phyloP scores from a whole-genome alignment of 805 yeast genomes.

The Brettanomyces nanus region DNA sequence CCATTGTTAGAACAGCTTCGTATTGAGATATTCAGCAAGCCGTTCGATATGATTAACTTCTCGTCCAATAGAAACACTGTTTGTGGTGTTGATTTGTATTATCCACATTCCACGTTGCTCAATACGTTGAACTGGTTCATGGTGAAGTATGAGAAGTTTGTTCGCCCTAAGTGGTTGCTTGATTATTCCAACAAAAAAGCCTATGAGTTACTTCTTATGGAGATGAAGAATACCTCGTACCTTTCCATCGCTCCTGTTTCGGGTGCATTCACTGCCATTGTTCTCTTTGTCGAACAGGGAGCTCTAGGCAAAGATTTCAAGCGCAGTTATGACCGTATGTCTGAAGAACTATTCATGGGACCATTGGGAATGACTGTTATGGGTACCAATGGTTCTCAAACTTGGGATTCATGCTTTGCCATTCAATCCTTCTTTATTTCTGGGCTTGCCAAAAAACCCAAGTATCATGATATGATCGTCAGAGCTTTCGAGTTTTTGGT shows the following conservation, averaged over 20 bases:
- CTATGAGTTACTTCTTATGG: conserved; percentile 63
- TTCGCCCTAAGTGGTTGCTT: conserved; percentile 70
- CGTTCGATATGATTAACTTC: conserved; percentile 64
- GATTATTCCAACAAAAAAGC: conserved; percentile 42
- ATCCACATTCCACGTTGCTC: conserved; percentile 75
- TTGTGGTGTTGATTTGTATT: conserved; percentile 87
- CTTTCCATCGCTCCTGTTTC: conserved; percentile 91
- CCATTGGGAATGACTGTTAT: conserved; percentile 86
- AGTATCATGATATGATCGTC: conserved; percentile 56
- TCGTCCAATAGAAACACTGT: conserved; percentile 68
- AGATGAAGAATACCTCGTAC: conserved; percentile 67
- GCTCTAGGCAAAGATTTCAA: conserved; percentile 51
- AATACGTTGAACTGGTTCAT: conserved; percentile 54
- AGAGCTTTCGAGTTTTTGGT: conserved; percentile 64
- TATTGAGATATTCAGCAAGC: conserved; percentile 62
- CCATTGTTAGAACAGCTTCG: conserved; percentile 63
- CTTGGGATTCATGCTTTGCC: conserved; percentile 93
- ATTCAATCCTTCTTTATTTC: conserved; percentile 76
- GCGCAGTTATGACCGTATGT: conserved; percentile 48
- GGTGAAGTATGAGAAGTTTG: conserved; percentile 56
- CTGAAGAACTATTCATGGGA: conserved; percentile 76
- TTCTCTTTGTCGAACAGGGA: conserved; percentile 65
- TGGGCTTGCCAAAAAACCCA: conserved; percentile 64
- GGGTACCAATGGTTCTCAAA: conserved; percentile 98
- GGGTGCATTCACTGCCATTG: conserved; percentile 76